These are phyloP conservation scores for Colletotrichum viniferum DNA, from an alignment of 2,329 filamentous ascomycete genomes.

Conservation along the genomic window DNA sequence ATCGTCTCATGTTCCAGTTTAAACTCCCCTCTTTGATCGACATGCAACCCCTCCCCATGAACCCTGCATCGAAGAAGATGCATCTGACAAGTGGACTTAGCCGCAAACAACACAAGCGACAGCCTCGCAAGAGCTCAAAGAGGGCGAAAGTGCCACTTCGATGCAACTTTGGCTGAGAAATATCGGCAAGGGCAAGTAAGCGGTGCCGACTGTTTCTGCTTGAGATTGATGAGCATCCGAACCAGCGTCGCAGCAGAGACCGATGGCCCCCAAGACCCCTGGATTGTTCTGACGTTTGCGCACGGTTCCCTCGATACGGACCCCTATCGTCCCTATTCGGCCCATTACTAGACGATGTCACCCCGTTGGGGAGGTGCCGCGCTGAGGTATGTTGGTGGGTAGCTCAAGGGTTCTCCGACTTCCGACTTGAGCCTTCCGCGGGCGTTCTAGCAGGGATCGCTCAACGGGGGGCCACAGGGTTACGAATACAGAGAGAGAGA, in stretches of 20 bases:
- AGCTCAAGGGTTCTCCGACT: constrained; percentile 7
- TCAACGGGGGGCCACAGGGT: background rate
- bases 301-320: background rate
- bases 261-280: background rate
- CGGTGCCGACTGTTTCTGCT: background rate
- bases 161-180: background rate
- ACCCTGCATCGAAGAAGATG: background rate
- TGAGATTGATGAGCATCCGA: background rate
- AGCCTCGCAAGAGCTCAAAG: background rate
- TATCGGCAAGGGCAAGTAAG: background rate
- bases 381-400: background rate
- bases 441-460: background rate
- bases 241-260: background rate
- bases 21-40: background rate
- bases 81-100: background rate
- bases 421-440: background rate
- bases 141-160: background rate
- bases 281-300: background rate
- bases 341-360: background rate
- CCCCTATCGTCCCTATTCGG: background rate
- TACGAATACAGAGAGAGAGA: background rate
- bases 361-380: background rate
- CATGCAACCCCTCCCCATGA: background rate
- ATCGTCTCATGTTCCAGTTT: background rate
- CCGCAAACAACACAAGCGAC: background rate